A percentile compares a stretch with the other conserved stretches of the same genome.
Conservation (phyloP, 208 protist genomes). For the Trypanosoma conorhini region DNA sequence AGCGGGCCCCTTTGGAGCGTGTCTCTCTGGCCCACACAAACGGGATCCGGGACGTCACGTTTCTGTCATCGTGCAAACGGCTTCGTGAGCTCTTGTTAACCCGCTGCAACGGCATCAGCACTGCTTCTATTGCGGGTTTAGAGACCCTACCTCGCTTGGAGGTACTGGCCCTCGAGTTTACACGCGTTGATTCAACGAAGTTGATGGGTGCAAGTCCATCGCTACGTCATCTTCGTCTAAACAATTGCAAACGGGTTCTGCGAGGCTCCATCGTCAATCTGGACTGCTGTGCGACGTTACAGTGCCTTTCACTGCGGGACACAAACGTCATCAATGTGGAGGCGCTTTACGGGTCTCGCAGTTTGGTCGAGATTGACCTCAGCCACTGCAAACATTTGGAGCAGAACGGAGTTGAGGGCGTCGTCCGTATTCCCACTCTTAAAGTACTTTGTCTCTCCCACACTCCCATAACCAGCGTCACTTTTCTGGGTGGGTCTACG, state of each 20-base stretch:
- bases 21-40: constrained; percentile 58
- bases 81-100: constrained; percentile 49
- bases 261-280: constrained; percentile 50
- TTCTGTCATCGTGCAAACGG: constrained; percentile 41
- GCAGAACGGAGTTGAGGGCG: constrained; percentile 51
- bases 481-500: constrained; percentile 43
- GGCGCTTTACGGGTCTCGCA: constrained; percentile 41
- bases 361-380: constrained; percentile 42
- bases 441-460: constrained; percentile 52
- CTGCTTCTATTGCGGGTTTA: constrained; percentile 39
- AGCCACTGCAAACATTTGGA: constrained; percentile 60
- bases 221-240: constrained; percentile 43
- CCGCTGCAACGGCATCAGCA: constrained; percentile 56
- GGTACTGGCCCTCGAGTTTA: constrained; percentile 55
- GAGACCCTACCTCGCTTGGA: constrained; percentile 41
- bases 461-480: constrained; percentile 44
- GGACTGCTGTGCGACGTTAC: constrained; percentile 37
- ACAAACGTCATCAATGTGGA: constrained; percentile 63
- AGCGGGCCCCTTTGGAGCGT: constrained; percentile 43
- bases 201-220: constrained; percentile 30
- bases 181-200: constrained; percentile 48
- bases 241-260: constrained; percentile 62
- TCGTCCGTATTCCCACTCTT: constrained; percentile 46
- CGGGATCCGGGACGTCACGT: constrained; percentile 34
- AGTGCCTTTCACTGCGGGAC: constrained; percentile 50